Base-by-base conservation (phyloP, 2,329 filamentous ascomycete species). In the Seiridium cupressi region DNA sequence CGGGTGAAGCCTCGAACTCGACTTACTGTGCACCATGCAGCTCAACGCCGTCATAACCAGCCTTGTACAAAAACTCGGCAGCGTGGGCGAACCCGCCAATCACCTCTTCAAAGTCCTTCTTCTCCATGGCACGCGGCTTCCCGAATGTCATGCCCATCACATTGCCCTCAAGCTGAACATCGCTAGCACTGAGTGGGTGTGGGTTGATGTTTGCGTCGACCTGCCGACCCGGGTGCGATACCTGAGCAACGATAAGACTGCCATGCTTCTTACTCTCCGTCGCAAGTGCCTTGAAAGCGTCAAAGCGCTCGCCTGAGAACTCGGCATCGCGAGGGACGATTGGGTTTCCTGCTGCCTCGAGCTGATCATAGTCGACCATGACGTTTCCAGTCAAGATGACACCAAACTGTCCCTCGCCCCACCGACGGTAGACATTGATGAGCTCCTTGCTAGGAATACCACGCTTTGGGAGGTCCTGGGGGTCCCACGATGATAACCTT, bases 151-250 rank as follows among this genome's bases (percentile, higher is more conserved):
- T 71, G 62, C 79, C 80, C 75, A 80, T 79, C 38, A 71, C 56
- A 18, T 72, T 64, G 5, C 72, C 74, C 62, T 71, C 68, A 1
- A 78, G 69, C 60, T 77, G 74, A 40, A 78, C 65, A 55, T 77
- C 74, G 49, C 73, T 76, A 2, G 77, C 73, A 13, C 75, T 76
- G 55, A 79, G 73, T 6, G 76, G 74, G 38, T 74, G 57, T 47
- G 68, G 66, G 59, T 77, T 72, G 10, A 79, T 62, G 1, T 60
- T 60, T 6, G 64, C 65, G 6, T 67, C 31, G 18, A 71, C 71
- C 68, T 89, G 86, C 0, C 86, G 77, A 10, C 88, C 87, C 0
- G 87, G 85, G 68, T 90, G 87, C 61, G 78, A 82, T 61, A 90
- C 77, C 68, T 90, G 87, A 3, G 77, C 82, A 10, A 89, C 73